Evolutionary conservation across 225 moss, liverwort and hornwort genomes (phyloP).

Genomic region (Sphagnum tenellum): DNA sequence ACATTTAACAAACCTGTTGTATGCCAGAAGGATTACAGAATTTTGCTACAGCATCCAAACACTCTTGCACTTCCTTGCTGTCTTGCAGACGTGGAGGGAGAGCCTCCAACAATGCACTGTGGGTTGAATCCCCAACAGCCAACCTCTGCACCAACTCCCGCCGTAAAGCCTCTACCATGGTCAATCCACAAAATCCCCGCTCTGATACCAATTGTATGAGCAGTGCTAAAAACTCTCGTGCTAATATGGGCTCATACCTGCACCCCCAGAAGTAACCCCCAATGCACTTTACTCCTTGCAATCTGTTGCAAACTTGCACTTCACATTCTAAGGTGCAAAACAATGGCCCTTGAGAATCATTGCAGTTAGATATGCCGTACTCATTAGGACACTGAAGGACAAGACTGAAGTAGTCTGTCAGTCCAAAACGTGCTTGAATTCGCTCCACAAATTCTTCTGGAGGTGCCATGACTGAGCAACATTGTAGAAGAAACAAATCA

Average conservation of each 20-base stretch:
- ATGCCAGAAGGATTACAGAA: slow-evolving; percentile 83
- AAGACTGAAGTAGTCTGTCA: slow-evolving; percentile 67
- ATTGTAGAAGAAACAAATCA: slow-evolving; percentile 81
- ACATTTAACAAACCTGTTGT: slow-evolving; percentile 47
- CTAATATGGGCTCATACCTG: slow-evolving; percentile 74
- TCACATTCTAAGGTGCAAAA: no score
- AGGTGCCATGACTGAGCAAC: slow-evolving; percentile 70
- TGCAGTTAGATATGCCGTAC: slow-evolving; percentile 15
- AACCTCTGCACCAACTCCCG: slow-evolving; percentile 81
- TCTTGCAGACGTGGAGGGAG: slow-evolving; percentile 76
- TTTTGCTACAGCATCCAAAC: slow-evolving; percentile 65
- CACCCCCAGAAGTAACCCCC: neutral
- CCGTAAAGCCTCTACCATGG: slow-evolving; percentile 53
- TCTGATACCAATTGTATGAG: slow-evolving; percentile 73
- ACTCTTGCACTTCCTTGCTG: slow-evolving; percentile 65
- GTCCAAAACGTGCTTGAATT: slow-evolving; percentile 68
- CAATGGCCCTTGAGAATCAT: no score
- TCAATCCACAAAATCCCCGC: slow-evolving; percentile 84
- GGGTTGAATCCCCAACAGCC: slow-evolving; percentile 76
- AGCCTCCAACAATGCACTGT: slow-evolving; percentile 64
- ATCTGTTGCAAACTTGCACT: no score
- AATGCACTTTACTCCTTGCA: no score
- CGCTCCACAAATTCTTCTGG: slow-evolving; percentile 65
- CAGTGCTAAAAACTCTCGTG: slow-evolving; percentile 71
- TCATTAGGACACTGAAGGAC: slow-evolving; percentile 54